Evolutionary conservation across 768 basidiomycete genomes (phyloP), one percentile per base, ranked within the genome.

Genomic region (Hydnum rufescens): DNA sequence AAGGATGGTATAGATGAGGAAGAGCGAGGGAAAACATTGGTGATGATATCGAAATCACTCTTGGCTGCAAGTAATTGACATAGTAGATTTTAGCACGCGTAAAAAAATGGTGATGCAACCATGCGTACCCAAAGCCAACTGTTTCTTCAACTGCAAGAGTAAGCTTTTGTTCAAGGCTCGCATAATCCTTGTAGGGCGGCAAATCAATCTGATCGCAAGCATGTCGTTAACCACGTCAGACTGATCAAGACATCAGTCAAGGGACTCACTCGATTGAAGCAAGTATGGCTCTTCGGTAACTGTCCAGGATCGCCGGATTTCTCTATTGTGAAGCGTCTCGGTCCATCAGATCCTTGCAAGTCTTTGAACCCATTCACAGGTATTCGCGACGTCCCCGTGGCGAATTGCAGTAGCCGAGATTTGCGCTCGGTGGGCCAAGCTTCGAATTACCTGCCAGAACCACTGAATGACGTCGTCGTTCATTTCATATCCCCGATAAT

Each of bases 311-410:
- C 95, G 26, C 95, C 95, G 32, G 88, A 85, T 69, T 97, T 97
- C 67, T 99, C 95, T 62, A 99, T 96, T 4, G 95, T 99, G 67
- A 99, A 99, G 46, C 93, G 75, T 48, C 93, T 71, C 23, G 92
- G 93, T 5, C 93, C 95, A 64, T 99, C 95, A 2, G 89, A 93
- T 18, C 95, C 95, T 67, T 97, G 95, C 18, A 97, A 68, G 60
- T 97, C 95, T 66, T 95, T 96, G 75, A 97, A 97, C 0, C 95
- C 95, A 61, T 93, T 95, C 67, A 95, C 93, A 13, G 93, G 93
- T 57, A 95, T 92, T 57, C 93, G 82, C 8, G 88, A 92, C 6
- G 92, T 96, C 22, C 92, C 92, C 22, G 92, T 96, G 4, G 92
- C 89, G 63, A 99, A 99, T 66, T 97, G 93, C 51, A 97, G 70